Evolutionary conservation across 148 eudicot species (phyloP), one percentile per base, ranked within the genome.

Genomic region (Dianthus caryophyllus): DNA sequence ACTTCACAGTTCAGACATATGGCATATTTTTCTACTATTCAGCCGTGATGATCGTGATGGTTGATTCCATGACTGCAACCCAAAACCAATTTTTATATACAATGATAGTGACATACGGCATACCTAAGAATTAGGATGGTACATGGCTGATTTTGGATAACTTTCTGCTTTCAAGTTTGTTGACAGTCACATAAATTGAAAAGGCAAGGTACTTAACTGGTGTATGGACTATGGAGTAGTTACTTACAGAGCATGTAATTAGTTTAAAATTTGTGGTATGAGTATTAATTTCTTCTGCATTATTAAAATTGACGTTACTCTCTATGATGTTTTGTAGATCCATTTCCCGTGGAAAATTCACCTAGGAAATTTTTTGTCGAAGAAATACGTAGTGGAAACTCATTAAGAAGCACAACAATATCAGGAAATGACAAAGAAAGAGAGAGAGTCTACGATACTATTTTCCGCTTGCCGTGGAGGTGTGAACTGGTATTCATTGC

Each of bases 401-500:
- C 98, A 24, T 77, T 94, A 67, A 76, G 87, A 83, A 88, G 79
- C 75, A 94, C 98, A 20, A 90, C 89, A 36, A 75, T 84, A 50
- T 65, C 77, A 73, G 97, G 88, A 61, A 83, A 83, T 81, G 98
- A 94, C 67, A 84, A 90, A 78, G 98, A 94, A 65, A 87, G 98
- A 55, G 95, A 90, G 81, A 87, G 84, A 75, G 97, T 94, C 55
- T 94, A 94, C 67, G 97, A 90, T 65, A 90, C 98, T 51, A 94
- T 90, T 73, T 94, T 94, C 65, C 96, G 92, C 72, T 81, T 94
- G 84, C 98, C 98, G 49, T 94, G 98, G 98, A 91, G 98, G 71
- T 90, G 97, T 78, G 98, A 94, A 78, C 79, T 90, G 95, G 98
- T 94, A 94, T 78, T 72, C 60, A 41, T 63, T 54, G 33, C 66